phyloP scores from a whole-genome alignment of 768 basidiomycete species.

The Obba rivulosa region DNA sequence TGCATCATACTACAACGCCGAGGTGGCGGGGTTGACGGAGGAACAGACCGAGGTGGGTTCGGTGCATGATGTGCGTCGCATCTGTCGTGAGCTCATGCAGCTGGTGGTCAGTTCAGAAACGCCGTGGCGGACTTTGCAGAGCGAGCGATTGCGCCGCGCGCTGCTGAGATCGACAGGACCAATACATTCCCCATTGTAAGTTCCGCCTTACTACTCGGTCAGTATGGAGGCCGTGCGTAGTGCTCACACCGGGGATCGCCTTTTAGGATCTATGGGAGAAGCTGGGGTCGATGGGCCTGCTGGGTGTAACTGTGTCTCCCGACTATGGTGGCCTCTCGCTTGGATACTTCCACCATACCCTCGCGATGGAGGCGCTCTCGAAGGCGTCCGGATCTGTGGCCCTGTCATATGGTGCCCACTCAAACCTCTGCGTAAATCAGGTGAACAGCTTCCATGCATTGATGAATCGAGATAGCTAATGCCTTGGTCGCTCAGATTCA shows the following conservation, averaged over 20 bases:
- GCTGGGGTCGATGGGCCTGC: slow-evolving; percentile 86
- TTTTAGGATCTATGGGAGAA: slow-evolving; percentile 80
- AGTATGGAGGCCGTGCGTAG: neutral
- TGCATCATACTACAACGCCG: slow-evolving; percentile 63
- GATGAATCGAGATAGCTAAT: neutral
- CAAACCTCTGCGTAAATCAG: slow-evolving; percentile 71
- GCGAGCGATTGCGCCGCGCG: slow-evolving; percentile 80
- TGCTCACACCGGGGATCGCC: neutral
- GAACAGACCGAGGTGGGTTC: slow-evolving; percentile 72
- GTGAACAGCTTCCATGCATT: slow-evolving; percentile 3
- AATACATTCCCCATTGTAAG: slow-evolving; percentile 77
- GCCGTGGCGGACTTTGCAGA: slow-evolving; percentile 76
- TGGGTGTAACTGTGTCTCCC: slow-evolving; percentile 79
- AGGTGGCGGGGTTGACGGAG: slow-evolving; percentile 71
- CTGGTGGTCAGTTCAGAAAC: slow-evolving; percentile 62
- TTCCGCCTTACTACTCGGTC: neutral
- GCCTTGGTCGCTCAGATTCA: slow-evolving; percentile 39
- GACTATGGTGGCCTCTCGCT: slow-evolving; percentile 78
- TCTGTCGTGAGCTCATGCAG: neutral
- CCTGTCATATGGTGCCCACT: slow-evolving; percentile 88
- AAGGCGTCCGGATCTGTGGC: slow-evolving; percentile 88
- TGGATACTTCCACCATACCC: slow-evolving; percentile 82
- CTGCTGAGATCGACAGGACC: slow-evolving; percentile 79
- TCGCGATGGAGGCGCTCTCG: slow-evolving; percentile 95
- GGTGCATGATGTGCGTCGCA: neutral